These are phyloP conservation scores for Neurospora tetraspora DNA, from an alignment of 495 filamentous ascomycete genomes.

Conservation along the genomic window DNA sequence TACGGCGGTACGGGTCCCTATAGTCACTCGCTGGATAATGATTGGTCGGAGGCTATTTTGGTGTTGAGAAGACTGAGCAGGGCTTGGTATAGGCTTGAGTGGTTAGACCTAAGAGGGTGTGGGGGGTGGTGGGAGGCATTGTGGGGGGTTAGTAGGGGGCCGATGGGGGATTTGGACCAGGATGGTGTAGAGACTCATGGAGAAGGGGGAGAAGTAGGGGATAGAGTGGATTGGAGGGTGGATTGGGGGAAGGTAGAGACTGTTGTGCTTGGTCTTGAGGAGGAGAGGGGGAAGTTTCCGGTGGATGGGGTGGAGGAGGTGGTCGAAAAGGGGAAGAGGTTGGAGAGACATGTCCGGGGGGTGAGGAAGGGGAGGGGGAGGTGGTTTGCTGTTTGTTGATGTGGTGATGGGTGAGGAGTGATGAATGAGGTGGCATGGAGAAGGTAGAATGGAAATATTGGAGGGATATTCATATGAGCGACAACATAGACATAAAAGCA, in stretches of 20 bases:
- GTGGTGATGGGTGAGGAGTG: not conserved
- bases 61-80: conserved; percentile 60
- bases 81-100: conserved; percentile 60
- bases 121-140: conserved; percentile 58
- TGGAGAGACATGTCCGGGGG: conserved; percentile 3
- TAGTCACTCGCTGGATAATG: conserved; percentile 50
- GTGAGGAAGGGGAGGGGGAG: not conserved
- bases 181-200: not conserved
- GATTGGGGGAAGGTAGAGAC: conserved; percentile 36
- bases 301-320: conserved; percentile 12
- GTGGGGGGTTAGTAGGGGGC: conserved; percentile 2
- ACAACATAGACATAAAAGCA: not conserved
- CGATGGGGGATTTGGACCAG: not conserved
- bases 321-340: conserved; percentile 5
- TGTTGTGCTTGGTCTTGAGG: conserved; percentile 8
- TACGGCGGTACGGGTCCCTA: conserved; percentile 58
- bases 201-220: conserved; percentile 10
- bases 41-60: conserved; percentile 60
- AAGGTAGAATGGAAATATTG: not conserved
- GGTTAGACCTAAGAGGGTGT: conserved; percentile 75
- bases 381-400: conserved; percentile 1
- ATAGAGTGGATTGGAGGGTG: conserved; percentile 33
- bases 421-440: not conserved
- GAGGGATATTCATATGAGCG: not conserved
- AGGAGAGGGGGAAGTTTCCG: conserved; percentile 18